Evolutionary conservation across 202 grass and related monocot species (phyloP), one percentile per base, ranked within the genome.

Genomic region (Cymbopogon flexuosus): DNA sequence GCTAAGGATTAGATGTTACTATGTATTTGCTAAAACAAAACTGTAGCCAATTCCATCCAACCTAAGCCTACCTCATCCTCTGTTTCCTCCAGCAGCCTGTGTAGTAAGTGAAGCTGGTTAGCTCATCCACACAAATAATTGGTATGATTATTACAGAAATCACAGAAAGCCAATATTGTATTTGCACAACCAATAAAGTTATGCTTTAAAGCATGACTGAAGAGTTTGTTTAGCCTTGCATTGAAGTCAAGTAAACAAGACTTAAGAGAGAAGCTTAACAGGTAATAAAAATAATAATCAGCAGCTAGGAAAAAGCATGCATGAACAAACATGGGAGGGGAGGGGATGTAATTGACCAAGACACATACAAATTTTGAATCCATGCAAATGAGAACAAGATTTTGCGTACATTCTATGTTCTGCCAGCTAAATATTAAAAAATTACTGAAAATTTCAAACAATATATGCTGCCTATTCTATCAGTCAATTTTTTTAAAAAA

Each of bases 31-130:
- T 22, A 70, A 65, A 70, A 71, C 37, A 18, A 24, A 83, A 4
- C 3, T 63, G 37, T 24, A 33, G 43, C 8, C 10, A 59, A 80
- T 80, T 24, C 39, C 11, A 41, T 23, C 42, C 19, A 77, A 89
- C 31, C 58, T 16, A 83, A 76, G 46, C 40, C 19, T 75, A 95
- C 92, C 86, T 98, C 87, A 80, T 98, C 96, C 85, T 95, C 96
- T 2, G 87, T 95, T 63, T 98, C 92, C 82, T 98, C 96, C 85
- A 98, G 77, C 66, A 98, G 91, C 88, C 94, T 94, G 84, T 45
- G 36, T 11, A 9, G 79, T 46, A 47, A 86, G 36, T 33, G 56
- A 83, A 81, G 60, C 68, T 83, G 65, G 65, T 91, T 37, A 94
- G 78, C 65, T 49, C 21, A 80, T 46, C 0, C 30, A 51, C 13